Evolutionary conservation across 1,139 yeast genomes (phyloP).

Genomic region (Taphrina betulina): DNA sequence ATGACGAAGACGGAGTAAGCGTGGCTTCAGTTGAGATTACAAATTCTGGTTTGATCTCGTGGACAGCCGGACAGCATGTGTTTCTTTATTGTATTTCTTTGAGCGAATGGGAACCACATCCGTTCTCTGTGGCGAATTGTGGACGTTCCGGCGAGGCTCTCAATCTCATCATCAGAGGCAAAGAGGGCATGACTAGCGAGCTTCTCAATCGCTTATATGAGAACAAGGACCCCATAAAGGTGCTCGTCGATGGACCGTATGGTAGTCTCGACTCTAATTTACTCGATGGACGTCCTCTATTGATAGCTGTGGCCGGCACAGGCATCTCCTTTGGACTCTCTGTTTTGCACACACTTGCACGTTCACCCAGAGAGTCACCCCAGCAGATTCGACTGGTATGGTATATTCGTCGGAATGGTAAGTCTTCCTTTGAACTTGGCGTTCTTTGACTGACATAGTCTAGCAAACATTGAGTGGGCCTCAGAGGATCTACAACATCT

Average conservation of each 20-base stretch:
- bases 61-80: constrained; percentile 58
- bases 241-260: constrained; percentile 19
- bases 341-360: background rate
- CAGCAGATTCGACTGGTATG: constrained; percentile 3
- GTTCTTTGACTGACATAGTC: background rate
- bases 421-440: background rate
- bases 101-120: constrained; percentile 61
- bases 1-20: constrained; percentile 34
- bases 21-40: constrained; percentile 37
- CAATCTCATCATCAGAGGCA: constrained; percentile 3
- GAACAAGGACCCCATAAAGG: constrained; percentile 6
- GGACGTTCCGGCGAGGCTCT: constrained; percentile 29
- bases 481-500: background rate
- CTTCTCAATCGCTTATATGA: background rate
- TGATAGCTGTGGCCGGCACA: constrained; percentile 7
- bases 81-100: constrained; percentile 54
- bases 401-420: constrained; percentile 13
- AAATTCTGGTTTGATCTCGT: constrained; percentile 44
- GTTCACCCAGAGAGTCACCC: background rate
- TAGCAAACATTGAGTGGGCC: background rate
- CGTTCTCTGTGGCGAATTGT: constrained; percentile 55
- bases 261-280: background rate
- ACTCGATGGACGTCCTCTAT: background rate
- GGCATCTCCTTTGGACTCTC: constrained; percentile 17
- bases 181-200: constrained; percentile 10